Base-by-base conservation (phyloP, 2,329 filamentous ascomycete genomes). In the Talaromyces sp. region DNA sequence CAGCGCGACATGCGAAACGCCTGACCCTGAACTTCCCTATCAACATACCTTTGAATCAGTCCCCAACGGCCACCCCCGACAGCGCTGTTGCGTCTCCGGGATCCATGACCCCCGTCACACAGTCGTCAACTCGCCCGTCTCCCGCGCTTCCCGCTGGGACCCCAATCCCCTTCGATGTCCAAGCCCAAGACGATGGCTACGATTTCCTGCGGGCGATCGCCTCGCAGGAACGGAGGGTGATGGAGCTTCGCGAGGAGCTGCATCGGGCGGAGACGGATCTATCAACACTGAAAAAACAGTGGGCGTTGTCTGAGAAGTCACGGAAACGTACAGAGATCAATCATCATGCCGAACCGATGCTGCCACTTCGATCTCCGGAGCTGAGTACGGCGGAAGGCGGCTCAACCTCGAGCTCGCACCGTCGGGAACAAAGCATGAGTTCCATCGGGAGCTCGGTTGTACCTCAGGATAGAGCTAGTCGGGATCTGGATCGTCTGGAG, bases 161-260 rank as follows among this genome's bases (percentile, higher is more conserved):
- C 14, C 63, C 63, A 9, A 54, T 65, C 46, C 57, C 65, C 11
- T 64, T 69, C 40, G 68, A 72, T 44, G 64, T 67, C 13, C 54
- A 65, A 16, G 64, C 67, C 13, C 54, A 65, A 16, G 73, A 77
- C 33, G 84, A 87, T 56, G 77, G 84, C 47, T 82, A 81, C 65
- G 80, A 86, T 46, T 89, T 97, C 65, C 86, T 99, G 60, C 92
- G 91, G 56, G 89, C 92, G 52, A 88, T 99, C 65, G 94, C 94
- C 40, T 87, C 90, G 13, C 92, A 97, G 75, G 94, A 99, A 76
- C 83, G 94, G 52, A 86, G 86, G 61, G 93, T 99, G 1, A 77
- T 99, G 52, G 94, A 97, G 74, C 78, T 99, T 47, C 88, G 87
- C 54, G 94, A 99, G 71, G 93, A 97, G 72, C 79, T 99, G n/a